Evolutionary conservation across 2,329 filamentous ascomycete genomes (phyloP), one percentile per base, ranked within the genome.

Genomic region (Trichoderma sp.): DNA sequence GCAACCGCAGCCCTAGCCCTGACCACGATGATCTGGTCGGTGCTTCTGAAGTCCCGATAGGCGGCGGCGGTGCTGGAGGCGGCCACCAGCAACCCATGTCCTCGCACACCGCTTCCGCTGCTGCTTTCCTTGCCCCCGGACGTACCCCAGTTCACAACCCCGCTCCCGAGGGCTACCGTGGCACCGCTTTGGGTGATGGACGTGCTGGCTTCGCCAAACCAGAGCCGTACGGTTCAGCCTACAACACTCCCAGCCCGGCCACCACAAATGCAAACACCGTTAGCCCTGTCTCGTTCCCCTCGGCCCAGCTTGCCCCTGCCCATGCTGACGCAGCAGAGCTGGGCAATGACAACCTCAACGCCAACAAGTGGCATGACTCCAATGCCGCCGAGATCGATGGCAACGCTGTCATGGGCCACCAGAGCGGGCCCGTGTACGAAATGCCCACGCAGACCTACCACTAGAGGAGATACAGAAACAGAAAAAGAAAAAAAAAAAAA

Each of bases 11-110:
- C 56, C 72, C 76, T 68, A 78, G 79, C 73, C 74, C 76, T 29
- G 76, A 80, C 65, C 75, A 78, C 55, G 81, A 82, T 70, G 80
- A 81, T 70, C 75, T 82, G 67, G 78, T 81, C 64, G 81, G 80
- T 68, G 79, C 81, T 33, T 82, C 80, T 8, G 81, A 82, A 73
- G 80, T 82, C 6, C 81, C 81, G n/a, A 79, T 82, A 14, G 80
- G 80, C 35, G 73, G 73, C 33, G 31, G 7, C 49, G 69, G 72
- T 57, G 37, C 59, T 68, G 70, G 73, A 65, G 70, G 72, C 35
- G 49, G 35, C 59, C 52, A 62, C 59, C 61, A 73, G 71, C 57
- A 75, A 72, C 64, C 75, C 73, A 81, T 80, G 78, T 74, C 80
- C 24, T 76, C 72, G 52, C 72, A 73, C 68, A 72, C 74, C 40